Evolutionary conservation across 306 rosid genomes (phyloP).

Genomic region (Vachellia pachyceras): DNA sequence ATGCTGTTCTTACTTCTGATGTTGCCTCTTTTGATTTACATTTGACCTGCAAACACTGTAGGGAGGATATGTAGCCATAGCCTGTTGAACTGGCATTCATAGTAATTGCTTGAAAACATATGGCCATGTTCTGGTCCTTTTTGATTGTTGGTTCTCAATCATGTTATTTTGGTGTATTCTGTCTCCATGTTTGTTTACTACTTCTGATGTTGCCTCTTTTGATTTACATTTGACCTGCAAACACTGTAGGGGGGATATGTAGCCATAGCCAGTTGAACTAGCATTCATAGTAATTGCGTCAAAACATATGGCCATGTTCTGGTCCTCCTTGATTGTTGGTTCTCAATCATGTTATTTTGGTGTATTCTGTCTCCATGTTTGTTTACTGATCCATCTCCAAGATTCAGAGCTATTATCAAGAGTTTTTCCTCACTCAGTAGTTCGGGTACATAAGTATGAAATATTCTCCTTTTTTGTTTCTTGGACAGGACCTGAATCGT

Average conservation of each 20-base stretch:
- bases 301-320: slow-evolving; percentile 1
- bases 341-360: neutral
- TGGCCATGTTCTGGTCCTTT: neutral
- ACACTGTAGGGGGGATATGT: neutral
- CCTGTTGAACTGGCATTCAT: neutral
- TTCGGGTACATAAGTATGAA: no score
- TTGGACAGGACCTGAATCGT: slow-evolving; percentile 47
- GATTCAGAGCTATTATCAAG: no score
- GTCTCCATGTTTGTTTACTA: neutral
- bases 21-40: neutral
- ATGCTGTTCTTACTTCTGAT: neutral
- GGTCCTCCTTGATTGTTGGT: neutral
- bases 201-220: neutral
- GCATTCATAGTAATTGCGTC: neutral
- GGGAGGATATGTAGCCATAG: neutral
- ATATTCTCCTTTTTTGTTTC: neutral
- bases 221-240: slow-evolving; percentile 8
- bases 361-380: slow-evolving; percentile 3
- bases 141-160: neutral
- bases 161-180: neutral
- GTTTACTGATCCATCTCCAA: neutral
- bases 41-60: neutral
- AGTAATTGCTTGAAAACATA: slow-evolving; percentile 19
- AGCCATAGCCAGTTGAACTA: slow-evolving; percentile 5
- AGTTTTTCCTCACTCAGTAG: no score